A percentile compares a stretch with the other conserved stretches of the same genome.
Conservation (phyloP, 2,329 filamentous ascomycete genomes). For the Stemphylium vesicarium region DNA sequence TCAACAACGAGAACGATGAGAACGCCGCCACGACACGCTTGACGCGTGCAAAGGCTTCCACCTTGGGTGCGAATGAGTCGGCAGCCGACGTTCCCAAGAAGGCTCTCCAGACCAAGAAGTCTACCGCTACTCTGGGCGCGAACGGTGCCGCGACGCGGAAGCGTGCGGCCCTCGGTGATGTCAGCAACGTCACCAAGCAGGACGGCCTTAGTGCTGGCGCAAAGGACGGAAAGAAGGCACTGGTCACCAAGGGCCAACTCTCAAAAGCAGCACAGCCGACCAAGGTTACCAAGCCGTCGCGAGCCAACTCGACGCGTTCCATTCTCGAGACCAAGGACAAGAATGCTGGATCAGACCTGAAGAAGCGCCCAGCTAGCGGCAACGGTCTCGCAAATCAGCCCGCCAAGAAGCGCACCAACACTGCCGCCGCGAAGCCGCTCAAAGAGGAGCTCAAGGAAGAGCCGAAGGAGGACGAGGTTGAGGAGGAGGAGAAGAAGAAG, state of each 20-base stretch:
- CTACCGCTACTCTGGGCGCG: conserved; percentile 42
- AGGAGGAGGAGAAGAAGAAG: conserved; percentile 60
- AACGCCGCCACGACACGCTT: conserved; percentile 79
- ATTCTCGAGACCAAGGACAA: conserved; percentile 73
- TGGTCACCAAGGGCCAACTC: conserved; percentile 68
- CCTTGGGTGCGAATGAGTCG: conserved; percentile 60
- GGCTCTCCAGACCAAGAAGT: conserved; percentile 53
- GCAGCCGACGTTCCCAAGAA: conserved; percentile 65
- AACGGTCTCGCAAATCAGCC: conserved; percentile 69
- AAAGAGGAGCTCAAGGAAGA: conserved; percentile 61
- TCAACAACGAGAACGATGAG: conserved; percentile 94
- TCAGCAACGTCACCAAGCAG: conserved; percentile 91
- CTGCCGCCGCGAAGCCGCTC: conserved; percentile 59
- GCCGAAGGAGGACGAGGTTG: conserved; percentile 59
- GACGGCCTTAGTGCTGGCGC: conserved; percentile 55
- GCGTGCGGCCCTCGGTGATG: conserved; percentile 86
- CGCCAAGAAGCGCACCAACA: conserved; percentile 72
- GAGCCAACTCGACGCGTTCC: conserved; percentile 66
- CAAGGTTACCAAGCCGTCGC: conserved; percentile 77
- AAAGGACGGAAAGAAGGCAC: conserved; percentile 72
- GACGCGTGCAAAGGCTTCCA: conserved; percentile 90
- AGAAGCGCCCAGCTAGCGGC: conserved; percentile 78
- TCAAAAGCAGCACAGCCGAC: conserved; percentile 80
- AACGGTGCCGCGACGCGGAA: conserved; percentile 64
- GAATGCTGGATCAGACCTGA: conserved; percentile 67